Conservation (phyloP, 345 rosid species). For the Alliaria petiolata region DNA sequence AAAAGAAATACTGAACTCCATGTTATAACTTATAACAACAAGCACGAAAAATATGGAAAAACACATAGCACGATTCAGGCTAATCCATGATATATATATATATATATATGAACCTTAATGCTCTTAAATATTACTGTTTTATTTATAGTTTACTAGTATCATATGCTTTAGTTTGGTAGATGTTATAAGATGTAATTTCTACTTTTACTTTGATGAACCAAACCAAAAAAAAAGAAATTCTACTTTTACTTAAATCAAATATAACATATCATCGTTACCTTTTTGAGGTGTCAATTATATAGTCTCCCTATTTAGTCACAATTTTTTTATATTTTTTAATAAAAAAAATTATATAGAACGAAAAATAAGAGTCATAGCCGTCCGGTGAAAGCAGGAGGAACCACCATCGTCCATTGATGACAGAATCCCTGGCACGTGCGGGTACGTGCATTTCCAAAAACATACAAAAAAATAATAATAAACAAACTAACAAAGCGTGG, state of each 20-base stretch:
- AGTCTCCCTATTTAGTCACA: too few relatives aligned
- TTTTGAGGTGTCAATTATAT: too few relatives aligned
- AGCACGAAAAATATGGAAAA: neutral
- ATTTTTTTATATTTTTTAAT: too few relatives aligned
- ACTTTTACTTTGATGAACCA: too few relatives aligned
- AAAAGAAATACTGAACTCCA: too few relatives aligned
- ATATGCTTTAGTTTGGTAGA: too few relatives aligned
- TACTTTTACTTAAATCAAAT: too few relatives aligned
- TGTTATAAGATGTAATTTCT: too few relatives aligned
- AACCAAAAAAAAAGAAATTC: too few relatives aligned
- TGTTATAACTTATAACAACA: neutral
- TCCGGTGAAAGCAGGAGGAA: neutral
- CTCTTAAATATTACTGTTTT: neutral
- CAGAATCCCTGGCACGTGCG: constrained; percentile 41
- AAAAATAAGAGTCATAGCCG: constrained; percentile 16
- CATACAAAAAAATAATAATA: neutral
- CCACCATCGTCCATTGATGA: constrained; percentile 11
- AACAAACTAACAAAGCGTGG: constrained; percentile 8
- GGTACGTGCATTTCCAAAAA: constrained; percentile 34
- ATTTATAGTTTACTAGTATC: neutral
- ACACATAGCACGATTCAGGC: neutral
- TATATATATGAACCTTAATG: too few relatives aligned
- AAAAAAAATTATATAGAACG: too few relatives aligned
- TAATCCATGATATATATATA: neutral
- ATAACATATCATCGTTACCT: too few relatives aligned